Percentiles rank a stretch among this genome's conserved stretches.
Conservation (phyloP, 2,329 filamentous ascomycete species). For the Fulvia fulva region DNA sequence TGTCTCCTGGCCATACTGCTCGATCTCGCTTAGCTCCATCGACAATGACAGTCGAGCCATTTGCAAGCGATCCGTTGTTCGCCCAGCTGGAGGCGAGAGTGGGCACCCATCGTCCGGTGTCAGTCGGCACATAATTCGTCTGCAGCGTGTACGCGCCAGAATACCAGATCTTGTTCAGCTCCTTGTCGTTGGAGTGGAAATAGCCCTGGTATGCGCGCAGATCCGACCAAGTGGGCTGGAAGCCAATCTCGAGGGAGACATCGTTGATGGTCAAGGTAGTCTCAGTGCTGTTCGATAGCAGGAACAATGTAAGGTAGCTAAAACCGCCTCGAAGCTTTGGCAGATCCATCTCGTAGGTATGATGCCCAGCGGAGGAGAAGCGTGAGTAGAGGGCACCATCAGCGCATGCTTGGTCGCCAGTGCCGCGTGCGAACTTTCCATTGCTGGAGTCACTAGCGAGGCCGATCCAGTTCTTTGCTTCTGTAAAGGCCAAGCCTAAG, state of each 20-base stretch:
- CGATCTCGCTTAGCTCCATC: conserved; percentile 40
- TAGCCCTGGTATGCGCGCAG: conserved; percentile 38
- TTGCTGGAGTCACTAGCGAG: conserved; percentile 44
- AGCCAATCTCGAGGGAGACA: conserved; percentile 43
- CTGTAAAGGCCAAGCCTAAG: conserved; percentile 41
- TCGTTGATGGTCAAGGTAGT: conserved; percentile 38
- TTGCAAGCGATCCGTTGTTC: conserved; percentile 35
- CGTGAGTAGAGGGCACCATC: conserved; percentile 44
- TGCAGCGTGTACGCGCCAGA: conserved; percentile 44
- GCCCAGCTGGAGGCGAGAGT: conserved; percentile 28
- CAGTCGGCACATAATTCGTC: conserved; percentile 34
- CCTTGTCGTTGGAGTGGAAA: conserved; percentile 35
- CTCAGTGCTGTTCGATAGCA: conserved; percentile 32
- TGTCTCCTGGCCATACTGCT: conserved; percentile 46
- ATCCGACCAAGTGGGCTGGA: conserved; percentile 50
- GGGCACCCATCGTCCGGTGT: conserved; percentile 32
- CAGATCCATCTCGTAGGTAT: conserved; percentile 44
- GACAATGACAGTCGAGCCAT: conserved; percentile 34
- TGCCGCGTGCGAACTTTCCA: conserved; percentile 32
- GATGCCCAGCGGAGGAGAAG: conserved; percentile 34
- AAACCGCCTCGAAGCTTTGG: conserved; percentile 50
- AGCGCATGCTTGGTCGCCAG: conserved; percentile 27
- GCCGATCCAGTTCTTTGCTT: conserved; percentile 42
- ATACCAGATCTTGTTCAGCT: conserved; percentile 57
- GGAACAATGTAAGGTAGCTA: conserved; percentile 50